phyloP scores from a whole-genome alignment of 441 rosid species.

The Eruca vesicaria region DNA sequence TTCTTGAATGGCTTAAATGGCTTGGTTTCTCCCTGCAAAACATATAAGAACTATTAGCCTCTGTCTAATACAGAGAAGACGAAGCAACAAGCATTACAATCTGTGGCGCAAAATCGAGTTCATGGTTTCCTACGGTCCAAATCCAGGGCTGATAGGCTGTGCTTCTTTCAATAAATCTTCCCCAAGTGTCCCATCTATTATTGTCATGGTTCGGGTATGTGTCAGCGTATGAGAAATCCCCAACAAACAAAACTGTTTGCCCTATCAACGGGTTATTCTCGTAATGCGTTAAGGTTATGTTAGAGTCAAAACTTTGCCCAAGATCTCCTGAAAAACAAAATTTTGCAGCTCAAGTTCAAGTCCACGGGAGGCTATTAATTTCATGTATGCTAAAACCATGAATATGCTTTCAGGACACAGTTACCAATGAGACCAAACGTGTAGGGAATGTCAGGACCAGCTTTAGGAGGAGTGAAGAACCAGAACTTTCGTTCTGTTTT shows the following conservation, averaged over 20 bases:
- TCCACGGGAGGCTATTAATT: not conserved
- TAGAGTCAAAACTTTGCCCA: conserved; percentile 88
- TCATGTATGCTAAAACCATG: not conserved
- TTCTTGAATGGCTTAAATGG: conserved; percentile 71
- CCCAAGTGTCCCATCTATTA: conserved; percentile 82
- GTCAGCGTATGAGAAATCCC: conserved; percentile 89
- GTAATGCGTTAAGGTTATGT: conserved; percentile 67
- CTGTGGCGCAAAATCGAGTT: conserved; percentile 68
- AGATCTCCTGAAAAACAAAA: conserved; percentile 67
- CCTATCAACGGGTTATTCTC: conserved; percentile 65
- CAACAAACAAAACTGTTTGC: conserved; percentile 61
- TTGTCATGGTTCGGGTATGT: conserved; percentile 60
- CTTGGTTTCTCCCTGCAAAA: conserved; percentile 64
- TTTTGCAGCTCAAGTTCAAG: conserved; percentile 4
- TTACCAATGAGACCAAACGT: conserved; percentile 91
- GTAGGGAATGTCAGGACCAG: conserved; percentile 83
- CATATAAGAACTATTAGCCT: conserved; percentile 1
- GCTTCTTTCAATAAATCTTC: conserved; percentile 74
- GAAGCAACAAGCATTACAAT: conserved; percentile 41
- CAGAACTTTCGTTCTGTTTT: conserved; percentile 55
- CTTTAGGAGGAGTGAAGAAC: conserved; percentile 79
- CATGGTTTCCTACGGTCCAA: conserved; percentile 88
- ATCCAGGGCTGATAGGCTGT: conserved; percentile 94
- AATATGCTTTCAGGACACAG: not conserved
- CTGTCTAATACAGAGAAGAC: conserved; percentile 8